Base-by-base conservation (phyloP, 495 filamentous ascomycete genomes). In the Aspergillus coremiiformis region DNA sequence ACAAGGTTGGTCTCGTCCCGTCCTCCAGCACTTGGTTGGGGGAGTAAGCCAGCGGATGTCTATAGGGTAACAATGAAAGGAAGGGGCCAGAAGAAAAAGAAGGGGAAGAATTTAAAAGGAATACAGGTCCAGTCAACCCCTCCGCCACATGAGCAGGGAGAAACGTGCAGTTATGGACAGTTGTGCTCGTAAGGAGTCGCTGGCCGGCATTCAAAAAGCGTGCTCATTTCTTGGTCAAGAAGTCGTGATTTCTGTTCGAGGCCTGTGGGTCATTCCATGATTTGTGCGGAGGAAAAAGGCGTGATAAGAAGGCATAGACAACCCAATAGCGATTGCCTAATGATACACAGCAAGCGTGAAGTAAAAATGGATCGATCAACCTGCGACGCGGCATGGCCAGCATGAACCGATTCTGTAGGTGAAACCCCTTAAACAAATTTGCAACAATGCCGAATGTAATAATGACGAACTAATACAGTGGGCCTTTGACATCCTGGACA, bases 401-500 rank as follows among this genome's bases (percentile, higher is more conserved):
- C 70, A 71, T 55, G 61, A 61, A 69, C 67, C 67, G 62, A 53
- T 61, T 61, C 59, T 56, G n/a, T 57, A 44, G 41, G 20, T 35
- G 49, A 46, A n/a, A 55, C 52, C 39, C 46, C 41, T 46, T 33
- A 44, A 44, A 39, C 24, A 23, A 45, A 49, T 53, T 47, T 54
- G 44, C 42, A 48, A 49, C 24, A 55, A 44, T 51, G 39, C 42
- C 37, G 37, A 32, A 33, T 39, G 30, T 15, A 24, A 44, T 27
- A 52, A 33, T 17, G 21, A 44, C 22, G 5, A 44, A 22, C 39
- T 69, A 74, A 46, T 54, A 74, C 60, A 95, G 68, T 19, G 81
- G 81, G 42, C 74, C 55, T 73, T 94, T 89, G 58, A 83, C 82
- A 68, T 96, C 91, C 43, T 86, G 78, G 17, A 85, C 88, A 52